Evolutionary conservation across 768 basidiomycete genomes (phyloP).

Genomic region (Mycena vitilis): DNA sequence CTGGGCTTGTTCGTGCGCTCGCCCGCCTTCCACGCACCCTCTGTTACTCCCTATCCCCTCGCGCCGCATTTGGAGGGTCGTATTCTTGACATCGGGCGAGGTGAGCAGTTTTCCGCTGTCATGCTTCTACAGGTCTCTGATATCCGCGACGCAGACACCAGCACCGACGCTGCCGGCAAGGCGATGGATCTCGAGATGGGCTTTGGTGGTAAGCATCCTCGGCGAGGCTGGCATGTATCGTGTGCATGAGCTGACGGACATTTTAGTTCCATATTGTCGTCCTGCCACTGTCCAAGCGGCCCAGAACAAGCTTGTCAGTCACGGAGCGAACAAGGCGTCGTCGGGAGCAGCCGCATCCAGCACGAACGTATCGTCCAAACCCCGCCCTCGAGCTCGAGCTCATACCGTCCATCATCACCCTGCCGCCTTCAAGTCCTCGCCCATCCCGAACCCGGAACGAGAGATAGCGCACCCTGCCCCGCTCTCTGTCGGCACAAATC

Average conservation of each 20-base stretch:
- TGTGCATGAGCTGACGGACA: not conserved
- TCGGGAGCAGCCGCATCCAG: not conserved
- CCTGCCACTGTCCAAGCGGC: not conserved
- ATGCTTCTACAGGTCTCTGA: not conserved
- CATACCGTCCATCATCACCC: too few species aligned
- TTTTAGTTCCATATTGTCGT: not conserved
- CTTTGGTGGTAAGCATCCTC: not conserved
- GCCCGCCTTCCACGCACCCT: not conserved
- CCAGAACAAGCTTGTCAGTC: not conserved
- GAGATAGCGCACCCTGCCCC: not conserved
- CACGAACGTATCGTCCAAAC: too few species aligned
- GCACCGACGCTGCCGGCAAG: not conserved
- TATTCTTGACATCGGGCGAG: constrained; percentile 14
- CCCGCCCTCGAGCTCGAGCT: too few species aligned
- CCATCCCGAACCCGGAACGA: not conserved
- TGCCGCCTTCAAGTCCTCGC: not conserved
- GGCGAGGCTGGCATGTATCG: not conserved
- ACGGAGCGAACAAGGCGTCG: not conserved
- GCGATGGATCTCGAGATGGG: constrained; percentile 7
- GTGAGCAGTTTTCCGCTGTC: constrained; percentile 9
- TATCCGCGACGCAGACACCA: not conserved
- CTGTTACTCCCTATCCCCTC: constrained; percentile 28
- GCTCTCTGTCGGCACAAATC: constrained; percentile 19
- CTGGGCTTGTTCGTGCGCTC: constrained; percentile 17
- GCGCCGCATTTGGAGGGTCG: constrained; percentile 24